These are phyloP conservation scores for Cryomyces minteri DNA, from an alignment of 495 filamentous ascomycete species.

Conservation along the genomic window DNA sequence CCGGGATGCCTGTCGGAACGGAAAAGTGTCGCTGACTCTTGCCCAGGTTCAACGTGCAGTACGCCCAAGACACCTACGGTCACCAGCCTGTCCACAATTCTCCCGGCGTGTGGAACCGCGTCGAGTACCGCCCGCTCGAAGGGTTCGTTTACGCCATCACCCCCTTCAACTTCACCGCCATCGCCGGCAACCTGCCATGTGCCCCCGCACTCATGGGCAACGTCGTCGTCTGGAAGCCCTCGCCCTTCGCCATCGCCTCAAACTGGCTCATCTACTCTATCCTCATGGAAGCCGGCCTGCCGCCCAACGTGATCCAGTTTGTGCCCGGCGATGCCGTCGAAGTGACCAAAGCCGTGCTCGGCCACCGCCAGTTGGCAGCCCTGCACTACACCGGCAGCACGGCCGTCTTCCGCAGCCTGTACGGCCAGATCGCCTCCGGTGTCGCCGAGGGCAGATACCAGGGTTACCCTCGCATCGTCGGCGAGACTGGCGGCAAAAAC, in stretches of 20 bases:
- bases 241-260: constrained; percentile 19
- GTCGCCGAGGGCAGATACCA: constrained; percentile 20
- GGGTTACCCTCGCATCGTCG: constrained; percentile 24
- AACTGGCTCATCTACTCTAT: constrained; percentile 24
- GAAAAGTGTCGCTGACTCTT: no score
- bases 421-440: constrained; percentile 19
- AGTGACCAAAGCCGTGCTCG: constrained; percentile 19
- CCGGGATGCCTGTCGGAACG: background rate
- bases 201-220: constrained; percentile 26
- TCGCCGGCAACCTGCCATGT: constrained; percentile 21
- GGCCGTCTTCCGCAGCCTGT: constrained; percentile 20
- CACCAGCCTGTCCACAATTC: constrained; percentile 23
- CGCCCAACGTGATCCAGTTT: constrained; percentile 24
- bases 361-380: constrained; percentile 20
- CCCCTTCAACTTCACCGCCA: constrained; percentile 27
- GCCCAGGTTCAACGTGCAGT: constrained; percentile 29
- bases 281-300: constrained; percentile 23
- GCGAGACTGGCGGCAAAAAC: constrained; percentile 27
- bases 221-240: constrained; percentile 26
- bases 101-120: constrained; percentile 22
- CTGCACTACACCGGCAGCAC: constrained; percentile 25
- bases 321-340: constrained; percentile 23
- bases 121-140: constrained; percentile 25
- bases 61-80: constrained; percentile 21
- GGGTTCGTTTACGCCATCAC: constrained; percentile 26